A percentile compares a stretch with the other conserved stretches of the same genome.
Conservation (phyloP, 2,329 filamentous ascomycete species). For the Thermochaetoides dissita region DNA sequence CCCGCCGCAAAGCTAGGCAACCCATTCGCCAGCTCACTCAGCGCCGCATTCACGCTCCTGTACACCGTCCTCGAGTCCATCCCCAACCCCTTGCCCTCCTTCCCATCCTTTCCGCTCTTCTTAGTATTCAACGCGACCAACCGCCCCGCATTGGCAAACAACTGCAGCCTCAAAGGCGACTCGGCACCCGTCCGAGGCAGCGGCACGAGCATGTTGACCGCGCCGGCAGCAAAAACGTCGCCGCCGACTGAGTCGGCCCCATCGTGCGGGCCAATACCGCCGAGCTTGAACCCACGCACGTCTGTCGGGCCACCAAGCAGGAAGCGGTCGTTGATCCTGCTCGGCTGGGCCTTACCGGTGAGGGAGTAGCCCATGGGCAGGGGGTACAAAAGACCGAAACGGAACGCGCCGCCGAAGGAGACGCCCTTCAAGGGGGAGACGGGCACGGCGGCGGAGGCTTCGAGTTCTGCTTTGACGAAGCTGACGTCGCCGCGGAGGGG, state of each 20-base stretch:
- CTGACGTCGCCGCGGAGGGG: conserved; percentile 75
- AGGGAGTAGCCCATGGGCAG: conserved; percentile 49
- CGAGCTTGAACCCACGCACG: conserved; percentile 82
- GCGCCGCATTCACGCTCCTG: conserved; percentile 42
- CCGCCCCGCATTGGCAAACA: conserved; percentile 83
- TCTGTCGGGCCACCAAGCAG: conserved; percentile 88
- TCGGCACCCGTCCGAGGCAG: conserved; percentile 70
- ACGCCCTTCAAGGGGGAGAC: conserved; percentile 65
- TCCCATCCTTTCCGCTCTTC: background rate
- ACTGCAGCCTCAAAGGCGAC: conserved; percentile 71
- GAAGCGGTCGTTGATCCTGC: conserved; percentile 86
- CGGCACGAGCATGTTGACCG: conserved; percentile 72
- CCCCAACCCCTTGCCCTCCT: conserved; percentile 26
- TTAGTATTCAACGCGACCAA: conserved; percentile 59
- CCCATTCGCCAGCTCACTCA: conserved; percentile 58
- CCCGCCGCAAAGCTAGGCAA: conserved; percentile 77
- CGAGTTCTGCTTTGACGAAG: conserved; percentile 87
- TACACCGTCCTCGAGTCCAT: conserved; percentile 33
- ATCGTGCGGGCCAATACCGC: conserved; percentile 78
- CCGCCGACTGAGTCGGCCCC: conserved; percentile 76
- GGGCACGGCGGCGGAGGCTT: conserved; percentile 62
- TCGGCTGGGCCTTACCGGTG: conserved; percentile 43
- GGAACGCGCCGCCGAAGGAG: conserved; percentile 68
- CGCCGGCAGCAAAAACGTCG: conserved; percentile 81
- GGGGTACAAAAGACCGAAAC: conserved; percentile 72